Evolutionary conservation across 352 stramenopile species (phyloP).

Genomic region (Pythium phragmiticola): DNA sequence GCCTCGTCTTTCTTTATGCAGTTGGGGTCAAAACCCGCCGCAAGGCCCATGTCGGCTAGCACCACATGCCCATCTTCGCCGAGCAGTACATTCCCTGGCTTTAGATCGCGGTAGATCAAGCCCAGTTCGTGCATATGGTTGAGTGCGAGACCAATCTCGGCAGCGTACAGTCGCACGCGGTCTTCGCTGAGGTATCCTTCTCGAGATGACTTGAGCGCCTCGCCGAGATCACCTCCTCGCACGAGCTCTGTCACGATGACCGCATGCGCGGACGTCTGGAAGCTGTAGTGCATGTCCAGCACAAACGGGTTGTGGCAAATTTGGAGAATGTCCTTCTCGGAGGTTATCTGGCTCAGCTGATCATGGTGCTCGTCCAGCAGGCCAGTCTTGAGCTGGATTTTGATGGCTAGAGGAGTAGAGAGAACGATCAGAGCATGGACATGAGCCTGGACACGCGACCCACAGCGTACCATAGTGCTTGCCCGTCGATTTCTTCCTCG

Average conservation of each 20-base stretch:
- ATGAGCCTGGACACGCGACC: not conserved
- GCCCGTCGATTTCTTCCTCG: constrained; percentile 86
- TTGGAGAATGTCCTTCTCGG: constrained; percentile 87
- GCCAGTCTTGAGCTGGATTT: constrained; percentile 90
- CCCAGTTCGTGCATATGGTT: constrained; percentile 89
- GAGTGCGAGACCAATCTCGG: constrained; percentile 83
- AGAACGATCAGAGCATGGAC: not conserved
- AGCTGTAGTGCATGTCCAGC: constrained; percentile 90
- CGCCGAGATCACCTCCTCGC: constrained; percentile 72
- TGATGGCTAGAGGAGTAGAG: constrained; percentile 60
- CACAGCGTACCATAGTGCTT: constrained; percentile 80
- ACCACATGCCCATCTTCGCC: constrained; percentile 88
- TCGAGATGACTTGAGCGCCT: constrained; percentile 64
- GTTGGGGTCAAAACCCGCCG: constrained; percentile 53
- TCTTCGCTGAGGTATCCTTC: constrained; percentile 80
- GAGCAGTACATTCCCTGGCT: constrained; percentile 89
- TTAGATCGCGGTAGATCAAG: constrained; percentile 87
- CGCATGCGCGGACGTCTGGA: constrained; percentile 81
- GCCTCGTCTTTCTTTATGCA: constrained; percentile 59
- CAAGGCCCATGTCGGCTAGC: constrained; percentile 87
- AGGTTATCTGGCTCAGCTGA: constrained; percentile 83
- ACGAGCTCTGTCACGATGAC: constrained; percentile 90
- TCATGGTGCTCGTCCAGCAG: constrained; percentile 86
- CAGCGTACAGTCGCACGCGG: constrained; percentile 74
- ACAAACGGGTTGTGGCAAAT: constrained; percentile 89